Percentiles rank a stretch among this genome's conserved stretches.
Evolutionary conservation across 192 early-diverging fungal genomes (phyloP).

Genomic region (Gigaspora rosea): DNA sequence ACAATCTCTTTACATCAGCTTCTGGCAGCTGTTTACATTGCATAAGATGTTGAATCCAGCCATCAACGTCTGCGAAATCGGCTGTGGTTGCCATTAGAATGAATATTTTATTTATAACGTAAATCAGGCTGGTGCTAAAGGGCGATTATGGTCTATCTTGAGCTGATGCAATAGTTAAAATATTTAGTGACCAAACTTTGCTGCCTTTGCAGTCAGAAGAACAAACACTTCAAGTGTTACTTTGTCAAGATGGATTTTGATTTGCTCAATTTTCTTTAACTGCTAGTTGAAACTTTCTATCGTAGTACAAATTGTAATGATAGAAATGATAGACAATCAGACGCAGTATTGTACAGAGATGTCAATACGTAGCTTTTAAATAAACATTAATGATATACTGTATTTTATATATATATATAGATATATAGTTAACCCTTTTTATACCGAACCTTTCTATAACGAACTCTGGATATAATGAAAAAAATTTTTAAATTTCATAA

Average conservation of each 20-base stretch:
- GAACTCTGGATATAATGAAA: no score
- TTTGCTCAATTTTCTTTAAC: neutral
- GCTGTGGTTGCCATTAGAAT: constrained; percentile 40
- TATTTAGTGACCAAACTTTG: neutral
- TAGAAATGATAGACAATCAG: no score
- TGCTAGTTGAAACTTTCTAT: no score
- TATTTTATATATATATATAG: no score
- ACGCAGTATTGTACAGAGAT: no score
- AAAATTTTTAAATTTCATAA: no score
- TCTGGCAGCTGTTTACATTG: constrained; percentile 96
- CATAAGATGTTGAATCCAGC: constrained; percentile 87
- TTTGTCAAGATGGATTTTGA: constrained; percentile 1
- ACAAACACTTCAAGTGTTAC: neutral
- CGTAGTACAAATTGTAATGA: no score
- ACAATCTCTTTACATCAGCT: constrained; percentile 91
- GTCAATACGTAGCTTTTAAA: no score
- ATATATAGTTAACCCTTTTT: no score
- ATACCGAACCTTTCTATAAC: no score
- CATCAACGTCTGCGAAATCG: constrained; percentile 88
- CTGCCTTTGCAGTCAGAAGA: neutral
- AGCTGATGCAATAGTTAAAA: neutral
- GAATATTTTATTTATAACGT: neutral
- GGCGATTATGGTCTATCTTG: neutral
- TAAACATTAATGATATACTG: no score
- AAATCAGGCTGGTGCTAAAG: neutral